These are phyloP conservation scores for Circinella umbellata DNA, from an alignment of 371 early-diverging fungal species.

Conservation along the genomic window DNA sequence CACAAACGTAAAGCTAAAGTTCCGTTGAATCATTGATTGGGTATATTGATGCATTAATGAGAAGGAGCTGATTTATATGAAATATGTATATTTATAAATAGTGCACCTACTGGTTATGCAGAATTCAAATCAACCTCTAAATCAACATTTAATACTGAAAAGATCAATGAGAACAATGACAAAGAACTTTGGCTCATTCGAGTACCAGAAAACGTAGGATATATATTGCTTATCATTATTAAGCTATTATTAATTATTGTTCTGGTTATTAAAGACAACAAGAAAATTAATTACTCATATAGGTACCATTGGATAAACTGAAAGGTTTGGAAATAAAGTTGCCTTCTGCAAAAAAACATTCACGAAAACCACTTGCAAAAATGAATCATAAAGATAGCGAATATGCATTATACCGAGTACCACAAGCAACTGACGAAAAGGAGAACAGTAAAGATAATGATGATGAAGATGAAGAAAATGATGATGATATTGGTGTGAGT, in stretches of 20 bases:
- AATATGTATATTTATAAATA: neutral
- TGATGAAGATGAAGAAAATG: slow-evolving; percentile 22
- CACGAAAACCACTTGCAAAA: slow-evolving; percentile 32
- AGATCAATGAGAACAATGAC: slow-evolving; percentile 33
- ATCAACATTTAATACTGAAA: slow-evolving; percentile 8
- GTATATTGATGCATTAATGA: neutral
- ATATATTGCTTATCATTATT: neutral
- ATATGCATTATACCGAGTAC: slow-evolving; percentile 42
- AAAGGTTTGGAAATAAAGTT: slow-evolving; percentile 31
- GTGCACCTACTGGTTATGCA: slow-evolving; percentile 8
- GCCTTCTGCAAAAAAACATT: slow-evolving; percentile 18
- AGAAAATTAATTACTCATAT: neutral
- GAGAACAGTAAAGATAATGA: slow-evolving; percentile 13
- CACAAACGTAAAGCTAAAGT: no score
- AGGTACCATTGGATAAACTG: slow-evolving; percentile 41
- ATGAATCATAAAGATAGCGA: slow-evolving; percentile 23
- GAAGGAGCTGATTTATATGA: neutral
- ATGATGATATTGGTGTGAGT: slow-evolving; percentile 41
- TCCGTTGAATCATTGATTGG: neutral
- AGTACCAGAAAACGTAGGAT: slow-evolving; percentile 48
- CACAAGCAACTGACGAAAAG: slow-evolving; percentile 17
- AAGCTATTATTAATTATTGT: no score
- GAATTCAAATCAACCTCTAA: neutral
- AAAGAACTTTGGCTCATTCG: slow-evolving; percentile 56
- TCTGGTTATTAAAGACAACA: neutral